Evolutionary conservation across 495 filamentous ascomycete genomes (phyloP).

Genomic region (Talaromyces trachyspermus): DNA sequence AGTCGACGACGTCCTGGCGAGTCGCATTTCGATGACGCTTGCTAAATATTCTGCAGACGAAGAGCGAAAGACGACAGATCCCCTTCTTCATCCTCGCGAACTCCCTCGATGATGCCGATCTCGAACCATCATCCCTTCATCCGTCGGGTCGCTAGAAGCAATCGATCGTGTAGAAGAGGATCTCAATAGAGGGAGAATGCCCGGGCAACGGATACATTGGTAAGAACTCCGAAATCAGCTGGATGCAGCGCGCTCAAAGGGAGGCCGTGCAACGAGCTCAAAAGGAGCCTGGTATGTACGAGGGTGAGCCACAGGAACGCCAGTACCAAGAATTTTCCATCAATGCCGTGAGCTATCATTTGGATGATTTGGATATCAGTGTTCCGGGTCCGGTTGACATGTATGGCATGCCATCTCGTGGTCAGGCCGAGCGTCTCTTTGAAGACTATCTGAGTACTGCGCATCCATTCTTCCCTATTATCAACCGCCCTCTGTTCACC

Average conservation of each 20-base stretch:
- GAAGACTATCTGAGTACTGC: conserved; percentile 51
- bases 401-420: conserved; percentile 47
- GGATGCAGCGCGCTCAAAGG: conserved; percentile 47
- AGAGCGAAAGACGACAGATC: conserved; percentile 22
- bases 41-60: conserved; percentile 14
- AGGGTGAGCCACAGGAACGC: conserved; percentile 17
- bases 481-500: conserved; percentile 41
- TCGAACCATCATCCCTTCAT: conserved; percentile 35
- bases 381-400: conserved; percentile 40
- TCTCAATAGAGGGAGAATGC: conserved; percentile 42
- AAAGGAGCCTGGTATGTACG: conserved; percentile 25
- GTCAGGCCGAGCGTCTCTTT: conserved; percentile 47
- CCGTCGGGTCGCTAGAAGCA: conserved; percentile 53
- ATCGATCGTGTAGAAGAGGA: conserved; percentile 58
- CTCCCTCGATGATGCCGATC: conserved; percentile 30
- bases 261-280: conserved; percentile 29
- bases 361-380: conserved; percentile 49
- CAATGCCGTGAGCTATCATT: conserved; percentile 47
- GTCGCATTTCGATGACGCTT: conserved; percentile 12
- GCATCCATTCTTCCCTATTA: conserved; percentile 54
- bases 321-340: conserved; percentile 23
- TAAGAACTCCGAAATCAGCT: conserved; percentile 57
- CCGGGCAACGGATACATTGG: conserved; percentile 57
- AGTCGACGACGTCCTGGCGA: conserved; percentile 5
- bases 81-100: conserved; percentile 25